A percentile compares a stretch with the other conserved stretches of the same genome.
phyloP scores from a whole-genome alignment of 345 rosid genomes.

The Rhodamnia rubescens region DNA sequence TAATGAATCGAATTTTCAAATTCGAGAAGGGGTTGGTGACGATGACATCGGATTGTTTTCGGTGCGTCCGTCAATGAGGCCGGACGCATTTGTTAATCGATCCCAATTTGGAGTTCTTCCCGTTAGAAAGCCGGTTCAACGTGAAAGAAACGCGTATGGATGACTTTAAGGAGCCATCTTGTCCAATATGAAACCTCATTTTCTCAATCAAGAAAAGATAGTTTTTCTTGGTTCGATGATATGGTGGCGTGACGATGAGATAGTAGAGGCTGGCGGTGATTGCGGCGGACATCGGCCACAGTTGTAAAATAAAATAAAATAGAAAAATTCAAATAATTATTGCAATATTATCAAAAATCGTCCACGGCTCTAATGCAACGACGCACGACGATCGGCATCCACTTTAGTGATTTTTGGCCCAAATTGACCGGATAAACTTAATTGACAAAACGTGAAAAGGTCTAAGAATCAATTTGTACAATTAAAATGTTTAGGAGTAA shows the following conservation, averaged over 20 bases:
- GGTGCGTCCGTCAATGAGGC: neutral
- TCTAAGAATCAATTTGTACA: too few relatives aligned
- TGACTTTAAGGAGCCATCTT: neutral
- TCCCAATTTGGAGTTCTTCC: neutral
- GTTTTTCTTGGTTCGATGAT: neutral
- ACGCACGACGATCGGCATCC: too few relatives aligned
- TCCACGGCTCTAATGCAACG: too few relatives aligned
- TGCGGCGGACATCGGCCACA: too few relatives aligned
- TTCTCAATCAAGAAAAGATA: neutral
- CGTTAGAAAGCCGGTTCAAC: neutral
- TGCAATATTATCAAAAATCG: too few relatives aligned
- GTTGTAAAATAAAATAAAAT: too few relatives aligned
- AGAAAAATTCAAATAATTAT: too few relatives aligned
- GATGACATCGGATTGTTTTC: neutral
- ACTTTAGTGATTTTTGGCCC: too few relatives aligned
- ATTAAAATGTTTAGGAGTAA: too few relatives aligned
- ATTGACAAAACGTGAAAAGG: too few relatives aligned
- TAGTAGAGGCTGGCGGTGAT: neutral
- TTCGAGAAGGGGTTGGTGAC: neutral
- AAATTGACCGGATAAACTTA: too few relatives aligned
- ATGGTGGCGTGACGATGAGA: neutral
- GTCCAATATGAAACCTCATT: neutral
- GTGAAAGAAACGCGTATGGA: neutral
- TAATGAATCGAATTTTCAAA: neutral
- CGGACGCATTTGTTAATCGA: neutral